A percentile compares a stretch with the other conserved stretches of the same genome.
Conservation (phyloP, 495 filamentous ascomycete species). For the Sordaria brevicollis region DNA sequence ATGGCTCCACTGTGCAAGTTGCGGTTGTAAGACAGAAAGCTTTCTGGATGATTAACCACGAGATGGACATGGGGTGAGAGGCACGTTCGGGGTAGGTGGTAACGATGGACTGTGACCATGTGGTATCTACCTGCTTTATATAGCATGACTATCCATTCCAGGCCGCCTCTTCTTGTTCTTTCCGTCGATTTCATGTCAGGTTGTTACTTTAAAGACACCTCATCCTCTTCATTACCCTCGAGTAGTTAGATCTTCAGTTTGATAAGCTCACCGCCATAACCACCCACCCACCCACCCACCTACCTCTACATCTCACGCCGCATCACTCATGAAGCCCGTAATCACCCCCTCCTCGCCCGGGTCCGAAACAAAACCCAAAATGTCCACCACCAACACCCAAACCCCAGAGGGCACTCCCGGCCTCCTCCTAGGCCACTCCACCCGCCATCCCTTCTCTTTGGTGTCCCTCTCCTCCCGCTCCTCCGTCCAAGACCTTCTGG, state of each 20-base stretch:
- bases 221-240: background rate
- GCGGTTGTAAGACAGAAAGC: background rate
- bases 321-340: background rate
- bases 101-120: background rate
- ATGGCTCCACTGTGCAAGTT: background rate
- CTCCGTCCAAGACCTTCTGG: slow-evolving; percentile 48
- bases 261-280: background rate
- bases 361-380: too few relatives aligned
- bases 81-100: background rate
- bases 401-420: slow-evolving; percentile 7
- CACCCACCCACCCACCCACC: background rate
- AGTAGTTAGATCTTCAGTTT: background rate
- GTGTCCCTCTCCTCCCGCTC: slow-evolving; percentile 36
- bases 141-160: background rate
- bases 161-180: background rate
- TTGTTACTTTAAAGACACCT: background rate
- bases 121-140: background rate
- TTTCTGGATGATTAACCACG: background rate
- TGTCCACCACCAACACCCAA: background rate
- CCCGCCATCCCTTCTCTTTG: slow-evolving; percentile 38
- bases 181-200: background rate
- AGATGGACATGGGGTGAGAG: background rate
- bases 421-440: slow-evolving; percentile 40
- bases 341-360: too few relatives aligned
- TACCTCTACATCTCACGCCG: background rate